A percentile compares a stretch with the other conserved stretches of the same genome.
phyloP scores from a whole-genome alignment of 768 basidiomycete genomes.

The Pleurotus tuber-regium region DNA sequence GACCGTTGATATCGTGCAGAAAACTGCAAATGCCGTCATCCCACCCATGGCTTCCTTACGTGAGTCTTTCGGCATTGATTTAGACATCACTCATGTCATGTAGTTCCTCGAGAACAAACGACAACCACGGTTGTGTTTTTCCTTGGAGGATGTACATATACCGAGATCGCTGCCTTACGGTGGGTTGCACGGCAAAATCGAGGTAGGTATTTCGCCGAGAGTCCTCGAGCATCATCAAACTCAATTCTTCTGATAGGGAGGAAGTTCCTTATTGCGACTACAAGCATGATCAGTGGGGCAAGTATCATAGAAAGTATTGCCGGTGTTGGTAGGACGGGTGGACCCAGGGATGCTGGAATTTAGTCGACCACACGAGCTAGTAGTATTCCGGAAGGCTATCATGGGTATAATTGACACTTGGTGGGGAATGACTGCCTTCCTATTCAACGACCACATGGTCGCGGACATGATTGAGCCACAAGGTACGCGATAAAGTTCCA shows the following conservation, averaged over 20 bases:
- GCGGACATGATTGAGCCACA: neutral
- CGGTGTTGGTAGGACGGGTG: constrained; percentile 31
- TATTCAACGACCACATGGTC: constrained; percentile 26
- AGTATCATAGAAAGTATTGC: constrained; percentile 70
- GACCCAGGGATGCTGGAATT: constrained; percentile 43
- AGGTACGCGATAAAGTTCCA: constrained; percentile 4
- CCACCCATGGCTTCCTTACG: constrained; percentile 29
- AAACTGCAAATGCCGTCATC: constrained; percentile 26
- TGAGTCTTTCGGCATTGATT: constrained; percentile 19
- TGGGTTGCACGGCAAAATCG: constrained; percentile 87
- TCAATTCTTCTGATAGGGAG: constrained; percentile 52
- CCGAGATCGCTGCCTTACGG: constrained; percentile 92
- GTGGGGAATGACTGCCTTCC: constrained; percentile 18
- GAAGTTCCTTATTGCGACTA: constrained; percentile 87
- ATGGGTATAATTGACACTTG: constrained; percentile 11
- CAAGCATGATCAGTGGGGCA: constrained; percentile 82
- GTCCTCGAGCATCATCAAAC: constrained; percentile 12
- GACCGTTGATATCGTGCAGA: constrained; percentile 75
- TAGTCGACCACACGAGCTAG: constrained; percentile 20
- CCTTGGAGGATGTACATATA: constrained; percentile 95
- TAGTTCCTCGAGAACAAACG: constrained; percentile 55
- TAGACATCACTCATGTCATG: neutral
- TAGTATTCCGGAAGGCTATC: constrained; percentile 4
- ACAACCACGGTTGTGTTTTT: constrained; percentile 94
- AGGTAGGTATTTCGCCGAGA: constrained; percentile 44